A percentile compares a stretch with the other conserved stretches of the same genome.
Conservation (phyloP, 177 flowering plant genomes). For the Telopea speciosissima region DNA sequence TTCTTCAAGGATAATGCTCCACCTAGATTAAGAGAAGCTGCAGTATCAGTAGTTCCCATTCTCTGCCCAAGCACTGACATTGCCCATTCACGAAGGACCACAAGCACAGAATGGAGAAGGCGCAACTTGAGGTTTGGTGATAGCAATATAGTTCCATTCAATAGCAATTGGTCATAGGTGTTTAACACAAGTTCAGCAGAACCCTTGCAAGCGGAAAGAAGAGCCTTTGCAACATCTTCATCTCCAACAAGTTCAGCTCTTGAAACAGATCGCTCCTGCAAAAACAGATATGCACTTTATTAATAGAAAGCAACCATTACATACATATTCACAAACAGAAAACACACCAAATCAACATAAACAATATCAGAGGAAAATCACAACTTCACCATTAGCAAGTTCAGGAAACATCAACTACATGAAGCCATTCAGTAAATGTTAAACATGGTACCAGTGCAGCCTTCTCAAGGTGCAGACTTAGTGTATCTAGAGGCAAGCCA, state of each 20-base stretch:
- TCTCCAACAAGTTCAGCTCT: conserved; percentile 79
- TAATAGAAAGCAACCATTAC: not conserved
- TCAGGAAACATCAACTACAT: not conserved
- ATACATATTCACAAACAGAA: too few relatives aligned
- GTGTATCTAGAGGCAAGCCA: conserved; percentile 72
- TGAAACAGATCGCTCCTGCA: conserved; percentile 66
- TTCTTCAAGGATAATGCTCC: conserved; percentile 52
- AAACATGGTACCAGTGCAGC: conserved; percentile 68
- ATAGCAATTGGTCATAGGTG: conserved; percentile 75
- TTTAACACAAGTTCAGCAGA: conserved; percentile 82
- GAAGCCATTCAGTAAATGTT: not conserved
- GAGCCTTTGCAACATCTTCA: conserved; percentile 91
- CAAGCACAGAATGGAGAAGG: conserved; percentile 76
- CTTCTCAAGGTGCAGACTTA: conserved; percentile 95
- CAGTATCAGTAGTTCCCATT: conserved; percentile 71
- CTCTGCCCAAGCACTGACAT: conserved; percentile 68
- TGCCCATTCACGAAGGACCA: conserved; percentile 90
- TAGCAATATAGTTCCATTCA: conserved; percentile 72
- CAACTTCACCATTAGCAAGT: not conserved
- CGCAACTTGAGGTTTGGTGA: conserved; percentile 73
- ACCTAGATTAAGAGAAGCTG: conserved; percentile 67
- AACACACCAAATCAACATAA: not conserved
- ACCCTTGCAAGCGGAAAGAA: conserved; percentile 86
- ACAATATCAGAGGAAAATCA: not conserved
- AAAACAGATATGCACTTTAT: conserved; percentile 3